Evolutionary conservation across 2,329 filamentous ascomycete species (phyloP).

Genomic region (Myriosclerotinia duriaeana): DNA sequence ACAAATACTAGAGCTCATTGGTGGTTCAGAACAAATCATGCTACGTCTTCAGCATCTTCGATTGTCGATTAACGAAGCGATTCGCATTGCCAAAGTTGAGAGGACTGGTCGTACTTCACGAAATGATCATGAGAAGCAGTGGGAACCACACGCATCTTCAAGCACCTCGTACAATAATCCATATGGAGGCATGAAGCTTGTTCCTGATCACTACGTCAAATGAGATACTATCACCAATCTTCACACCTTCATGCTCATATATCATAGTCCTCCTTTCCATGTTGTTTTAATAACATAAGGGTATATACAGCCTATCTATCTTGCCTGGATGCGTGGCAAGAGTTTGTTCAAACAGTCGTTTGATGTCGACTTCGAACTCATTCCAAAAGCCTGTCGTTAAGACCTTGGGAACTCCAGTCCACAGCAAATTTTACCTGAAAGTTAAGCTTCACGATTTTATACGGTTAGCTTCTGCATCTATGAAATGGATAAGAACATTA

Average conservation of each 20-base stretch:
- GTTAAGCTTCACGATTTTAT: slow-evolving; percentile 2
- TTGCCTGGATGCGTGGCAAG: neutral
- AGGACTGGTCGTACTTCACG: slow-evolving; percentile 21
- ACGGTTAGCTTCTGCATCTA: neutral
- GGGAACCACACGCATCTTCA: slow-evolving; percentile 25
- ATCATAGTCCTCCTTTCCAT: neutral
- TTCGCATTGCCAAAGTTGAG: slow-evolving; percentile 26
- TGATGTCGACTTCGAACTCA: neutral
- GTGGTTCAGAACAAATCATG: slow-evolving; percentile 37
- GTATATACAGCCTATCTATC: neutral
- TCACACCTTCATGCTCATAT: neutral
- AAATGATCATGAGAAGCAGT: slow-evolving; percentile 24
- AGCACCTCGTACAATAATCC: slow-evolving; percentile 24
- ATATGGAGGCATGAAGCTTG: slow-evolving; percentile 33
- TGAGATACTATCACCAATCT: neutral
- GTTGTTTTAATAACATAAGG: neutral
- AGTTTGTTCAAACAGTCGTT: neutral
- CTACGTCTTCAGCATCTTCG: slow-evolving; percentile 37
- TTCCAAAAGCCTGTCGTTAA: neutral
- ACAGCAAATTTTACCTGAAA: neutral
- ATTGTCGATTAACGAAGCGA: slow-evolving; percentile 32
- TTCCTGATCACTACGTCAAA: slow-evolving; percentile 30
- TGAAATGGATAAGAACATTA: neutral
- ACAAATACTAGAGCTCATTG: slow-evolving; percentile 50
- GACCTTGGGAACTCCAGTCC: neutral